phyloP scores from a whole-genome alignment of 2,329 filamentous ascomycete species.

The Rugonectria rugulosa region DNA sequence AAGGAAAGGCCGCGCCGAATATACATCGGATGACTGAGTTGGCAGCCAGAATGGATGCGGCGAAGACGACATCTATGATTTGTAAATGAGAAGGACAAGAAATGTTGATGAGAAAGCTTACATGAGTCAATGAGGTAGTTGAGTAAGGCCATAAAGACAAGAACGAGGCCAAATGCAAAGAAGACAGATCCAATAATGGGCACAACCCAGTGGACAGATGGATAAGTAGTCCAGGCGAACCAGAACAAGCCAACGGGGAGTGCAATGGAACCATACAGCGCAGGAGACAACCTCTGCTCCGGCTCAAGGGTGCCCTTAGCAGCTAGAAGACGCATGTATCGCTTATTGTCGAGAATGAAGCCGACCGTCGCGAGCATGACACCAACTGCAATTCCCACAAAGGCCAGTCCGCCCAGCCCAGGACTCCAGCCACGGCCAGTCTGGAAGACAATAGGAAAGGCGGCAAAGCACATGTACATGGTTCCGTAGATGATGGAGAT shows the following conservation, averaged over 20 bases:
- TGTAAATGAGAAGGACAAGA: no score
- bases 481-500: slow-evolving; percentile 8
- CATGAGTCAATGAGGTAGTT: slow-evolving; percentile 9
- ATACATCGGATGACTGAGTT: no score
- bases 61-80: no score
- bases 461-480: slow-evolving; percentile 6
- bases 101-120: no score
- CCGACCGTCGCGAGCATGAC: background rate
- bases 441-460: slow-evolving; percentile 11
- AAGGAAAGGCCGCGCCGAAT: no score
- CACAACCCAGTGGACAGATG: slow-evolving; percentile 2
- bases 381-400: background rate
- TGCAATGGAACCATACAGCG: background rate
- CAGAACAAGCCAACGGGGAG: slow-evolving; percentile 6
- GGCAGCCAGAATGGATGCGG: no score
- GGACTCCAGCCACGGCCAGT: slow-evolving; percentile 4
- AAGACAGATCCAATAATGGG: slow-evolving; percentile 5
- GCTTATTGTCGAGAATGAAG: background rate
- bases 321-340: background rate
- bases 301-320: background rate
- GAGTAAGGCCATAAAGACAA: background rate
- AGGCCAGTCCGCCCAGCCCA: slow-evolving; percentile 1
- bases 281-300: background rate
- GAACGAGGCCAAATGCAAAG: background rate
- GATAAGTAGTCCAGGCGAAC: slow-evolving; percentile 6